Evolutionary conservation across 1,284 basidiomycete species (phyloP).

Genomic region (Apiotrichum mycotoxinovorans): DNA sequence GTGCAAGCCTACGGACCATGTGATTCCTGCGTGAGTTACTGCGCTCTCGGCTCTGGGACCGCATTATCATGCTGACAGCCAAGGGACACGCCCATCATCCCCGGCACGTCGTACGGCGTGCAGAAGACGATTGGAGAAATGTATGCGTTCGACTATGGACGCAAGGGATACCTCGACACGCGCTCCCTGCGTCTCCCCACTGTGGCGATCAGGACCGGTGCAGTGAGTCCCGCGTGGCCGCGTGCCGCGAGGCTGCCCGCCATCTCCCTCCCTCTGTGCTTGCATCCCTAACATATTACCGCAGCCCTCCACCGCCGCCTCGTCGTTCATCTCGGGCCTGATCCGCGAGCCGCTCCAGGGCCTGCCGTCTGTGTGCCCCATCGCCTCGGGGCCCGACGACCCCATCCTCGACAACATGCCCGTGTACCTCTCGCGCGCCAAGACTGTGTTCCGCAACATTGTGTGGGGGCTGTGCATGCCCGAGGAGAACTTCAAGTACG

Average conservation of each 20-base stretch:
- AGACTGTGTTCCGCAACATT: constrained; percentile 53
- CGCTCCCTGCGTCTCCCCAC: constrained; percentile 62
- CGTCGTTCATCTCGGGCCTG: constrained; percentile 62
- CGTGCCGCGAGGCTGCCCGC: too few relatives aligned
- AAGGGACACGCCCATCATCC: constrained; percentile 58
- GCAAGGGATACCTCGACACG: constrained; percentile 61
- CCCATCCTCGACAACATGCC: constrained; percentile 52
- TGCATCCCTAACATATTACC: background rate
- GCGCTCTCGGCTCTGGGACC: too few relatives aligned
- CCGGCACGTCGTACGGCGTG: constrained; percentile 60
- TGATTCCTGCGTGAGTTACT: constrained; percentile 39
- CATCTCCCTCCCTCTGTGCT: too few relatives aligned
- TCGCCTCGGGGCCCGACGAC: constrained; percentile 46
- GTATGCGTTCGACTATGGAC: constrained; percentile 62
- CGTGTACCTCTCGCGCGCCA: constrained; percentile 58
- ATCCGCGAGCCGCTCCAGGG: constrained; percentile 64
- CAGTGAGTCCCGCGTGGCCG: constrained; percentile 22
- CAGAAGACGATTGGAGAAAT: constrained; percentile 61
- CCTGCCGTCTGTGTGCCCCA: constrained; percentile 55
- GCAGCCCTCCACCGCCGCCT: constrained; percentile 58
- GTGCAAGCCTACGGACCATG: constrained; percentile 47
- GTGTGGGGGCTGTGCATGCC: constrained; percentile 47
- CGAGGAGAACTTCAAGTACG: constrained; percentile 34
- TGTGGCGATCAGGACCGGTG: constrained; percentile 59
- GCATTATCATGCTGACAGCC: constrained; percentile 50